These are phyloP conservation scores for Ustilago sp. DNA, from an alignment of 1,284 basidiomycete genomes.

Conservation along the genomic window DNA sequence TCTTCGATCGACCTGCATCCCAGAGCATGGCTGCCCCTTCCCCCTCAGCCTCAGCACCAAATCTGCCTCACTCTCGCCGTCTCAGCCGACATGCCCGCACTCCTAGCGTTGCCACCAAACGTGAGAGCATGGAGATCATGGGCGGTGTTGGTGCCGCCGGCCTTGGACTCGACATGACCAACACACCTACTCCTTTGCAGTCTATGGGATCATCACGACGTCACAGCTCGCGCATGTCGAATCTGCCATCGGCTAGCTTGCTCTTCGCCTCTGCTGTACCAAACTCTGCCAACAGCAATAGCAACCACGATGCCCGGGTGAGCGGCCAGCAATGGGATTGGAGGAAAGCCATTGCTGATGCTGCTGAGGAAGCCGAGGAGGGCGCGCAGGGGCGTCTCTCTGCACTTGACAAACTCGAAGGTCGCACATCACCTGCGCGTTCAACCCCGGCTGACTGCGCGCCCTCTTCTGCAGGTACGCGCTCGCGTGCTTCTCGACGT, in stretches of 20 bases:
- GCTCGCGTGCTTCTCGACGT: conserved; percentile 37
- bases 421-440: conserved; percentile 25
- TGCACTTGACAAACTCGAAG: conserved; percentile 65
- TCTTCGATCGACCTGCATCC: conserved; percentile 26
- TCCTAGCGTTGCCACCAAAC: conserved; percentile 56
- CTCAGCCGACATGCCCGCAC: conserved; percentile 58
- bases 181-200: conserved; percentile 15
- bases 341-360: conserved; percentile 41
- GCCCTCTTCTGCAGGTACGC: conserved; percentile 9
- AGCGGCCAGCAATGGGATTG: conserved; percentile 49
- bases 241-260: conserved; percentile 52
- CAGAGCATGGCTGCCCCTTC: conserved; percentile 11
- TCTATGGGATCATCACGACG: conserved; percentile 25
- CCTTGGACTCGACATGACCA: conserved; percentile 40
- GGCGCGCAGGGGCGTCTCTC: conserved; percentile 52
- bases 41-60: conserved; percentile 12
- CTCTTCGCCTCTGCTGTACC: conserved; percentile 50
- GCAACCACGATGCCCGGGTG: conserved; percentile 13
- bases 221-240: conserved; percentile 55
- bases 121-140: conserved; percentile 67
- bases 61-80: conserved; percentile 39
- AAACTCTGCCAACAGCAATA: background rate
- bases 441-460: background rate
- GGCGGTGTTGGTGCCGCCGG: conserved; percentile 58
- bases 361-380: conserved; percentile 25